These are phyloP conservation scores for Hepatocystis sp. DNA, from an alignment of 169 alveolate species.

Conservation along the genomic window DNA sequence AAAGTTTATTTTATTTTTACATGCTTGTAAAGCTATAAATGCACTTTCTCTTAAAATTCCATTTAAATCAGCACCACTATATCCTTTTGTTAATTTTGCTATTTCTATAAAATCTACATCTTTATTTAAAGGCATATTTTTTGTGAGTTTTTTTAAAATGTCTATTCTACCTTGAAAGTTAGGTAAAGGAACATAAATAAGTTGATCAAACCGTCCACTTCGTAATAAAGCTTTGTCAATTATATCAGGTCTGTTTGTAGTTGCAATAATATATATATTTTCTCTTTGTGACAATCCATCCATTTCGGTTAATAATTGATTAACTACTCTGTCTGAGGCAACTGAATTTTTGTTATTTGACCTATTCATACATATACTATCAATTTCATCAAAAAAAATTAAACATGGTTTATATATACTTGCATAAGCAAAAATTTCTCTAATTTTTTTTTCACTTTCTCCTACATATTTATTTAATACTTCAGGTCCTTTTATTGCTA, in stretches of 20 bases:
- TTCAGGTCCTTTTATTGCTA: conserved; percentile 97
- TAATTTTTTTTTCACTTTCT: conserved; percentile 99
- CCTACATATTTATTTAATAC: conserved; percentile 99
- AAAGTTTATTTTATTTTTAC: conserved; percentile 59
- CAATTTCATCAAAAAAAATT: conserved; percentile 99
- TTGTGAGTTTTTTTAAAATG: conserved; percentile 91
- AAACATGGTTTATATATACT: conserved; percentile 98
- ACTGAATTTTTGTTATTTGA: conserved; percentile 86
- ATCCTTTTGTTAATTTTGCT: conserved; percentile 90
- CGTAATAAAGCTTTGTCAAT: conserved; percentile 99
- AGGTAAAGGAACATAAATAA: conserved; percentile 98
- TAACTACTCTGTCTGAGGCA: conserved; percentile 98
- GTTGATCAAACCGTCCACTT: conserved; percentile 93
- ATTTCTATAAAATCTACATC: conserved; percentile 85
- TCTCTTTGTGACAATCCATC: conserved; percentile 95
- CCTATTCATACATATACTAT: conserved; percentile 97
- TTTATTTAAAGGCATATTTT: conserved; percentile 90
- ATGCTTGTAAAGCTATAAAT: conserved; percentile 86
- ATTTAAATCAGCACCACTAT: conserved; percentile 98
- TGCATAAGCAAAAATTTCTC: conserved; percentile 98
- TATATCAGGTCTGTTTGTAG: conserved; percentile 99
- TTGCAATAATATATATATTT: conserved; percentile 98
- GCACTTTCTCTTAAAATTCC: conserved; percentile 96
- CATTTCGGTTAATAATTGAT: conserved; percentile 98
- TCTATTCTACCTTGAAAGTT: conserved; percentile 92